Base-by-base conservation (phyloP, 2,329 filamentous ascomycete genomes). In the Fonsecaea pedrosoi region DNA sequence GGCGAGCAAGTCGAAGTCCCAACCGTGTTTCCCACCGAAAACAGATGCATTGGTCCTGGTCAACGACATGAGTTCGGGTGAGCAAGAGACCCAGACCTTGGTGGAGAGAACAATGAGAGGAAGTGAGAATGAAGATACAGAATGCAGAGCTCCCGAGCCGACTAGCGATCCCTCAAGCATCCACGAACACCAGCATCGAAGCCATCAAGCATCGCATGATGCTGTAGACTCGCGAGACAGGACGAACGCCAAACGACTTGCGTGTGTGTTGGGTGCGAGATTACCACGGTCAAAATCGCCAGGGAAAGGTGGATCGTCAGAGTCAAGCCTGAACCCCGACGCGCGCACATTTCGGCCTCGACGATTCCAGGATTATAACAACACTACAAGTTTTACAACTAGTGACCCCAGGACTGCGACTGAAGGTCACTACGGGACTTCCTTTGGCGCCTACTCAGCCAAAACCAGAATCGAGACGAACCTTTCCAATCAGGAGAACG, bases 141-240 rank as follows among this genome's bases (percentile, higher is more conserved):
- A 25, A 40, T 5, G 53, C 9, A 21, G 53, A 48, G 21, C 21
- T 37, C 12, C 25, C 15, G 34, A 18, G 13, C 10, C 30, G 18
- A 42, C 34, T 12, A 38, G 37, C 48, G 42, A 64, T 12, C 38
- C 40, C 7, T 59, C 54, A n/a, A 40, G 42, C 34, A 40, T 53
- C 13, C 38, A 38, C 12, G 62, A 54, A n/a, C 18, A 56, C 1
- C 45, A 59, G 13, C 30, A 32, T 54, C 48, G 35, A 18, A 58
- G 61, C n/a, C 61, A 64, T 54, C 32, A 64, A 45, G 42, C 37
- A 34, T 63, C 60, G 9, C 60, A 56, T 37, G 18, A 40, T 64
- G 35, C 21, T 12, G 30, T n/a, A 30, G 38, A 66, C 5, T 35
- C 32, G 3, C 54, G 64, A 35, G 64, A 54, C 15, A 66, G 55